Percentiles rank a stretch among this genome's conserved stretches.
Conservation (phyloP, 2,329 filamentous ascomycete genomes). For the Penicillium griseofulvum region DNA sequence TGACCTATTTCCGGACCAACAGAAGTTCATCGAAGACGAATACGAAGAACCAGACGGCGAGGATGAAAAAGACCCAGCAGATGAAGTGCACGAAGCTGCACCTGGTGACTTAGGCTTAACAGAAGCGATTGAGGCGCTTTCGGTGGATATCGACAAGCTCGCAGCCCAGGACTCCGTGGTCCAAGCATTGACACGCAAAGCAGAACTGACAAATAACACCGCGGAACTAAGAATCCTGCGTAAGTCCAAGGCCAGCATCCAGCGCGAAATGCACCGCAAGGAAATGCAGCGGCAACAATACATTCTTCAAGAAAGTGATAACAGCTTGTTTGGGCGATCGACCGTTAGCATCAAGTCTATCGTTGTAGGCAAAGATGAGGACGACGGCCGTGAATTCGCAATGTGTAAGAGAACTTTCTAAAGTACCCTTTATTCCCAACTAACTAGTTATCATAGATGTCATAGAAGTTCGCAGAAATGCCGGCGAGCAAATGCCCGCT, state of each 20-base stretch:
- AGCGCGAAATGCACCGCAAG: constrained; percentile 88
- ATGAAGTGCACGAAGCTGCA: constrained; percentile 89
- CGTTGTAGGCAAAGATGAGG: constrained; percentile 85
- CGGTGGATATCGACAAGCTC: constrained; percentile 85
- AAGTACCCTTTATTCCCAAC: not conserved
- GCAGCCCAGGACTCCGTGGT: constrained; percentile 85
- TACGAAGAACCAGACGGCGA: constrained; percentile 67
- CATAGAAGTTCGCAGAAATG: constrained; percentile 84
- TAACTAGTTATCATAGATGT: constrained; percentile 56
- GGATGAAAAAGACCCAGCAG: constrained; percentile 62
- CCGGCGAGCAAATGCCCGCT: constrained; percentile 94
- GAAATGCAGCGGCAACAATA: constrained; percentile 97
- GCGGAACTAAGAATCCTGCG: constrained; percentile 86
- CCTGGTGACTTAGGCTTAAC: constrained; percentile 90
- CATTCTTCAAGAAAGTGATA: constrained; percentile 95
- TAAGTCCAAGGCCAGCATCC: constrained; percentile 90
- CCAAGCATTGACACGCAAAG: constrained; percentile 87
- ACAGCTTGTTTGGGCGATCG: constrained; percentile 89
- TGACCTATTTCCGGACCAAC: constrained; percentile 85
- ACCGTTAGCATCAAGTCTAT: constrained; percentile 88
- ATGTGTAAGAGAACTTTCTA: constrained; percentile 56
- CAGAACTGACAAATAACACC: constrained; percentile 94
- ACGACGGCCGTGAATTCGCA: constrained; percentile 91
- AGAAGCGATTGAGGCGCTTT: constrained; percentile 87
- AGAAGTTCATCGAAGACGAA: constrained; percentile 79